Conservation (phyloP, 2,329 filamentous ascomycete genomes). For the Fusarium vanettenii region DNA sequence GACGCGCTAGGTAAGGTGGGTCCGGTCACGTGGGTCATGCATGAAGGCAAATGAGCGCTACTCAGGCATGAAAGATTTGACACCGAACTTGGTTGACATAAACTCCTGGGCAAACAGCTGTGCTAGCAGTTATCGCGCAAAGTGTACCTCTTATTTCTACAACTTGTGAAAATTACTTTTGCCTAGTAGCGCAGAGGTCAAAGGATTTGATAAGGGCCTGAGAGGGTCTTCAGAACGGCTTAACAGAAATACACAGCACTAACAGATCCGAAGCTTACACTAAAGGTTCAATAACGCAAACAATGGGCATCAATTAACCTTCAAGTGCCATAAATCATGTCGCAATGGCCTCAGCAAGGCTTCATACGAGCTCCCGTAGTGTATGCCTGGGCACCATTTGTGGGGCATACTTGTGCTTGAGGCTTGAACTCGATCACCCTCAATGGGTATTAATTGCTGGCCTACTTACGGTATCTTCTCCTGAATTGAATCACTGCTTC, state of each 20-base stretch:
- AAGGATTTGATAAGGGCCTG: background rate
- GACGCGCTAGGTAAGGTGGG: conserved; percentile 38
- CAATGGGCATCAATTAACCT: background rate
- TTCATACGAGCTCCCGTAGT: too few species aligned
- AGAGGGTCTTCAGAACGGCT: background rate
- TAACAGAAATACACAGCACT: background rate
- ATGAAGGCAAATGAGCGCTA: background rate
- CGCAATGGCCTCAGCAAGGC: too few species aligned
- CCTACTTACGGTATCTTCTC: too few species aligned
- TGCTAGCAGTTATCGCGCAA: background rate
- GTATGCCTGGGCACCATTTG: too few species aligned
- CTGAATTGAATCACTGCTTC: accelerated
- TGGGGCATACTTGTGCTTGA: too few species aligned
- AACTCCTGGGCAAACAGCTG: background rate
- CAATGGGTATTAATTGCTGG: background rate
- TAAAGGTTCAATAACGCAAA: background rate
- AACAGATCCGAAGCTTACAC: background rate
- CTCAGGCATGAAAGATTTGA: background rate
- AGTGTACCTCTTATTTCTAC: background rate
- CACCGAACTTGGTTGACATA: background rate
- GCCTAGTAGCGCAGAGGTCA: background rate
- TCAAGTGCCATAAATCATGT: background rate
- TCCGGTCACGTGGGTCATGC: conserved; percentile 39
- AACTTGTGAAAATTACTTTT: background rate
- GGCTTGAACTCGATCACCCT: background rate